Base-by-base conservation (phyloP, 495 filamentous ascomycete genomes). In the Pseudomonodictys pantanalensis region DNA sequence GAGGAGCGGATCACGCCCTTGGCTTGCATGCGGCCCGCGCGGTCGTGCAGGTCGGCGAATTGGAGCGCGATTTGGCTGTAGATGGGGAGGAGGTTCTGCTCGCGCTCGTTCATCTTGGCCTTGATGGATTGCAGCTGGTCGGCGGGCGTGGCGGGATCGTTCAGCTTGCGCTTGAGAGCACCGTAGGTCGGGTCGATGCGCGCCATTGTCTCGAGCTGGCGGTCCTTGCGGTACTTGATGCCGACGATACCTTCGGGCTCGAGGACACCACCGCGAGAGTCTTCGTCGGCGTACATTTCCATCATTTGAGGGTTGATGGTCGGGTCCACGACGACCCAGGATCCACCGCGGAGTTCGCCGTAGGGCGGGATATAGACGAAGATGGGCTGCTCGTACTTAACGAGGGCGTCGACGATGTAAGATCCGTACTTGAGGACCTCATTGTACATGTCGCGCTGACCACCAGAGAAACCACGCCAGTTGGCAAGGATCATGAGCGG, bases 261-360 rank as follows among this genome's bases (percentile, higher is more conserved):
- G 61, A 98, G 83, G 52, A 98, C 91, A 86, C 93, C 93, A 71
- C 91, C 93, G 63, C 93, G 95, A 51, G 93, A 76, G 42, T 98
- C 93, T 59, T 91, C 90, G 69, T 98, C 93, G 51, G 93, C 93
- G 72, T 98, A 98, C 93, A 98, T 98, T 76, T 98, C 93, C 93
- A 98, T 98, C 70, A 85, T 86, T 58, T 90, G 83, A 12, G 89
- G 83, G 80, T 97, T 97, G 78, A 98, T 98, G 48, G 93, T 97
- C 23, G 93, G 93, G 73, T 98, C 93, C 61, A 98, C 87, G 50
- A 98, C 93, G 70, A 98, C 93, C 93, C 93, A 98, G 54, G 93
- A 98, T 61, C 93, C 93, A 83, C 93, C 93, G 82, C 93, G 92
- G 50, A 98, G 86, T 74, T 98, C 93, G 61, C 93, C 93, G 73